A percentile compares a stretch with the other conserved stretches of the same genome.
phyloP scores from a whole-genome alignment of 169 alveolate genomes.

The Cryptosporidium baileyi region DNA sequence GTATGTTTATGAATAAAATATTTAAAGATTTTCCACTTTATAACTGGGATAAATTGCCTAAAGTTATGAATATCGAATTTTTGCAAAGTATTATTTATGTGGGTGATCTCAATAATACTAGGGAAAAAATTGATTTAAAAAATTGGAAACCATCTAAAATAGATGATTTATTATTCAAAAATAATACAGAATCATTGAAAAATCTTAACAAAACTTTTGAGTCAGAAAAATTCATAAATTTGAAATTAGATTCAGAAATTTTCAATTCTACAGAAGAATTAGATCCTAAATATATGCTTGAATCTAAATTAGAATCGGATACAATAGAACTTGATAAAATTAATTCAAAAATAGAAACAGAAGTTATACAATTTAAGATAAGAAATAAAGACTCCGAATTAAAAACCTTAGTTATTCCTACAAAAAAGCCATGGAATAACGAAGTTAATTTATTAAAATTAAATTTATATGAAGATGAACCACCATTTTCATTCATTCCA shows the following conservation, averaged over 20 bases:
- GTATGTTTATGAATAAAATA: conserved; percentile 16
- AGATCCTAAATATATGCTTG: too few relatives aligned
- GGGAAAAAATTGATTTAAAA: neutral
- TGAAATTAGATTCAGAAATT: neutral
- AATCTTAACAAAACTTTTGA: neutral
- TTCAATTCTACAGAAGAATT: too few relatives aligned
- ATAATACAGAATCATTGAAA: neutral
- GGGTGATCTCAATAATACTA: neutral
- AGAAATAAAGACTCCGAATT: neutral
- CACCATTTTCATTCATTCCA: conserved; percentile 49
- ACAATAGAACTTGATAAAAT: neutral
- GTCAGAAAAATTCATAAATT: neutral
- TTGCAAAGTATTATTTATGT: conserved; percentile 30
- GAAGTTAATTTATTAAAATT: neutral
- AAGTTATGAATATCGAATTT: conserved; percentile 7
- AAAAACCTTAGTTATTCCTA: neutral
- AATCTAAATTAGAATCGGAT: too few relatives aligned
- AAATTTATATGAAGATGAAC: conserved; percentile 1
- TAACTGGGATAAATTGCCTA: conserved; percentile 38
- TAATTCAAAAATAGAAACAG: neutral
- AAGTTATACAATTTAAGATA: neutral
- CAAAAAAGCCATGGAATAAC: conserved; percentile 20
- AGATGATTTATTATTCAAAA: neutral
- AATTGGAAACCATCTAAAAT: neutral
- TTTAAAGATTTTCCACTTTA: neutral